Base-by-base conservation (phyloP, 2,329 filamentous ascomycete genomes). In the Cladosporium oxysporum region DNA sequence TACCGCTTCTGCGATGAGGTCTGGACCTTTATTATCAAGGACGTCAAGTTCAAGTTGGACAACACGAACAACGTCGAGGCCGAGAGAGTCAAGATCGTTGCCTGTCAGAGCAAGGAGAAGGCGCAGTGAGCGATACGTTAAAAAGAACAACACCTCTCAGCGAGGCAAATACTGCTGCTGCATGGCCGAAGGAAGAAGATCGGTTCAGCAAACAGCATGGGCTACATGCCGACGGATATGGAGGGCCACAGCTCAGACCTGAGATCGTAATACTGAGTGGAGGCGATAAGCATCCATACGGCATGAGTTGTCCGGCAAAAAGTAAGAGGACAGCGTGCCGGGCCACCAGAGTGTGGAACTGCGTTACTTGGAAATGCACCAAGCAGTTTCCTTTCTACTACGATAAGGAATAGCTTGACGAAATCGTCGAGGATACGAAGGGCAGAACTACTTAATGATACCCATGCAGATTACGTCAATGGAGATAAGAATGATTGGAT, bases 1-100 rank as follows among this genome's bases (percentile, higher is more conserved):
- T 99, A 99, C 83, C 91, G 95, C 72, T 99, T 99, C 85, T 99
- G 95, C 83, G 95, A 99, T 81, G 95, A 99, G 82, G 95, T 99
- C 66, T 99, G 95, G 95, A 99, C 95, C 1, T 99, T 99, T 79
- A 87, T 99, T 66, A 96, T 99, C 81, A 97, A 97, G 81, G 95
- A 98, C 71, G 93, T 98, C 65, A 93, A 90, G n/a, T 98, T 99
- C 83, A 99, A 99, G 82, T 90, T 98, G 82, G 94, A 98, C 73
- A 92, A 90, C 71, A 55, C 58, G 14, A 53, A 60, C 29, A 72
- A 75, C 64, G 50, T 87, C 86, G 65, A 86, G 88, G 93, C 93
- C 23, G 94, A 97, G 76, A 94, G 93, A 78, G 91, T 99, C 80
- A 98, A 98, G 88, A 99, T 99, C 72, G 95, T 99, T 59, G 96